phyloP scores from a whole-genome alignment of 2,329 filamentous ascomycete species.

The Venturia nashicola region DNA sequence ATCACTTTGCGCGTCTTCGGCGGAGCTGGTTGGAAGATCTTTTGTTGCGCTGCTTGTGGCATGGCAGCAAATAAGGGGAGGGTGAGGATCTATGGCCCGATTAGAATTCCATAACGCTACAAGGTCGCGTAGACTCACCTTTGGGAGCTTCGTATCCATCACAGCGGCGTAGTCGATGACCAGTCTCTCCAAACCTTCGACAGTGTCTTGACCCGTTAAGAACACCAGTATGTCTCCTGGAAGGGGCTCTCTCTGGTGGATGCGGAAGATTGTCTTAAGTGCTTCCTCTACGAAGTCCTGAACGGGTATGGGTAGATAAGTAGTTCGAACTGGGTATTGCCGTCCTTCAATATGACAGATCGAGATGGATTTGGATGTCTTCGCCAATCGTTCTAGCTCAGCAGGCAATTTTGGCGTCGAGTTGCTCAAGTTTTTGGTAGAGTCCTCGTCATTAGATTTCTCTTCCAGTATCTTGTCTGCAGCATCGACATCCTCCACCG shows the following conservation, averaged over 20 bases:
- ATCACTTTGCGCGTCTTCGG: conserved; percentile 79
- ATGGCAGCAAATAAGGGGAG: conserved; percentile 84
- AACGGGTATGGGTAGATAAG: conserved; percentile 62
- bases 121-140: conserved; percentile 28
- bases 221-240: conserved; percentile 92
- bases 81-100: conserved; percentile 39
- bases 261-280: conserved; percentile 69
- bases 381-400: not conserved
- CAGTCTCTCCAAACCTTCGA: conserved; percentile 67
- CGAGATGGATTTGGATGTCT: conserved; percentile 23
- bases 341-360: conserved; percentile 68
- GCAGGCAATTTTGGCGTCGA: not conserved
- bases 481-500: not conserved
- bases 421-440: not conserved
- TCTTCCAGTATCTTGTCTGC: conserved; percentile 10
- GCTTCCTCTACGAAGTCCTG: conserved; percentile 73
- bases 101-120: not conserved
- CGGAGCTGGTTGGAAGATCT: conserved; percentile 66
- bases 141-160: conserved; percentile 63
- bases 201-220: conserved; percentile 83
- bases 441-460: not conserved
- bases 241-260: conserved; percentile 79
- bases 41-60: conserved; percentile 73
- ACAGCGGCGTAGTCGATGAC: conserved; percentile 68
- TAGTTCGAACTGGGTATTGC: conserved; percentile 70